A percentile compares a stretch with the other conserved stretches of the same genome.
phyloP scores from a whole-genome alignment of 2,329 filamentous ascomycete genomes.

The Ophiostoma pallidulum region DNA sequence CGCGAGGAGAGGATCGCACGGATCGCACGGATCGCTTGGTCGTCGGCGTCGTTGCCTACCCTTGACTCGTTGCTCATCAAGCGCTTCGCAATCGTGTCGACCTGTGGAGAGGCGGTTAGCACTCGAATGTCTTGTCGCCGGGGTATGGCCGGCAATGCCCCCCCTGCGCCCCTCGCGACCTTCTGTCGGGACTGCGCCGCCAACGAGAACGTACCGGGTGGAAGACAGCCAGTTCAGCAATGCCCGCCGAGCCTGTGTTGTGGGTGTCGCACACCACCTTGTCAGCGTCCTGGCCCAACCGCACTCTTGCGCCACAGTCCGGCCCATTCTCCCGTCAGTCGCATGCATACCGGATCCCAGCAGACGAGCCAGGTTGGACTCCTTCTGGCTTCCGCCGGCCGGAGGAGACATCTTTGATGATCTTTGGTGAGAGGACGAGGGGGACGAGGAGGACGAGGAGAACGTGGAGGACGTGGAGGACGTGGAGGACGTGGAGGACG shows the following conservation, averaged over 20 bases:
- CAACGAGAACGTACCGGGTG: slow-evolving; percentile 61
- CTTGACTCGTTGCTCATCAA: slow-evolving; percentile 96
- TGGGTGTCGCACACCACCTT: slow-evolving; percentile 8
- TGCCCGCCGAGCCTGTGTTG: slow-evolving; percentile 82
- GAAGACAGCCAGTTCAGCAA: slow-evolving; percentile 87
- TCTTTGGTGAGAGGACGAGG: not conserved
- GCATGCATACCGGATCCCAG: slow-evolving; percentile 69
- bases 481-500: not conserved
- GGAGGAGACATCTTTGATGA: slow-evolving; percentile 50
- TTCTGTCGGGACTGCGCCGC: slow-evolving; percentile 13
- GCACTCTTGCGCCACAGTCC: too few species aligned
- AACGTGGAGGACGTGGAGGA: not conserved
- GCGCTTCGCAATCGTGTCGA: slow-evolving; percentile 97
- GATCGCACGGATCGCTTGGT: too few species aligned
- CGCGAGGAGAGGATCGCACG: too few species aligned
- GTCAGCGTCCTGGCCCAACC: too few species aligned
- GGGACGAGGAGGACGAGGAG: not conserved
- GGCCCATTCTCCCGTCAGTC: not conserved
- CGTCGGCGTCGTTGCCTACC: too few species aligned
- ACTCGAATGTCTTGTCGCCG: not conserved
- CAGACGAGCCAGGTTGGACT: slow-evolving; percentile 80
- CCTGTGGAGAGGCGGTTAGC: slow-evolving; percentile 39
- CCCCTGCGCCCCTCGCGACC: too few species aligned
- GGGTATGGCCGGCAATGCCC: too few species aligned
- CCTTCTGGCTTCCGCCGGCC: slow-evolving; percentile 51